A percentile compares a stretch with the other conserved stretches of the same genome.
phyloP scores from a whole-genome alignment of 2,329 filamentous ascomycete species.

The Beauveria sp. region DNA sequence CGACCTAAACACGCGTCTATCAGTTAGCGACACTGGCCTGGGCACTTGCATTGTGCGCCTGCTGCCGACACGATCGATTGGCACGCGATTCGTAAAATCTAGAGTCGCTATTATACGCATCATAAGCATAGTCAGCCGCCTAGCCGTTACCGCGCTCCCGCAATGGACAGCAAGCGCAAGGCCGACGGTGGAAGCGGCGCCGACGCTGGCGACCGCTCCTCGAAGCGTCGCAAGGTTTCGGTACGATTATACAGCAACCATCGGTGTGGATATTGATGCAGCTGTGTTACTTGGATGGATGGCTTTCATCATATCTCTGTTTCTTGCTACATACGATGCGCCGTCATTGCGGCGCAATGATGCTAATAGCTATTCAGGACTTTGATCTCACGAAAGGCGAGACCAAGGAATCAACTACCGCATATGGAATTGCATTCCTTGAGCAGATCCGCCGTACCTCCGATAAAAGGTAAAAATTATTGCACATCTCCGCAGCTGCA shows the following conservation, averaged over 20 bases:
- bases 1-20: conserved; percentile 5
- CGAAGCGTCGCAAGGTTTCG: conserved; percentile 47
- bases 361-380: conserved; percentile 19
- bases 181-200: conserved; percentile 37
- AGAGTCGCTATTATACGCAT: neutral
- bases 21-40: neutral
- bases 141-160: conserved; percentile 11
- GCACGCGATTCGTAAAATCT: neutral
- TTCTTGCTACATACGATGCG: neutral
- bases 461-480: conserved; percentile 65
- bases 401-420: conserved; percentile 59
- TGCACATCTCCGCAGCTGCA: neutral
- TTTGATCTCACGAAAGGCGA: conserved; percentile 50
- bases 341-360: neutral
- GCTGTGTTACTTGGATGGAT: neutral
- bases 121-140: neutral
- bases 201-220: conserved; percentile 44
- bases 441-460: conserved; percentile 67
- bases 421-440: conserved; percentile 65
- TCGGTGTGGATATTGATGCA: neutral
- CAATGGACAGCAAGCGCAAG: conserved; percentile 52
- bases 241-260: conserved; percentile 25
- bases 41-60: conserved; percentile 2
- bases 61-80: neutral
- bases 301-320: neutral